Evolutionary conservation across 2,329 filamentous ascomycete species (phyloP), one percentile per base, ranked within the genome.

Genomic region (Fusarium mundagurra): DNA sequence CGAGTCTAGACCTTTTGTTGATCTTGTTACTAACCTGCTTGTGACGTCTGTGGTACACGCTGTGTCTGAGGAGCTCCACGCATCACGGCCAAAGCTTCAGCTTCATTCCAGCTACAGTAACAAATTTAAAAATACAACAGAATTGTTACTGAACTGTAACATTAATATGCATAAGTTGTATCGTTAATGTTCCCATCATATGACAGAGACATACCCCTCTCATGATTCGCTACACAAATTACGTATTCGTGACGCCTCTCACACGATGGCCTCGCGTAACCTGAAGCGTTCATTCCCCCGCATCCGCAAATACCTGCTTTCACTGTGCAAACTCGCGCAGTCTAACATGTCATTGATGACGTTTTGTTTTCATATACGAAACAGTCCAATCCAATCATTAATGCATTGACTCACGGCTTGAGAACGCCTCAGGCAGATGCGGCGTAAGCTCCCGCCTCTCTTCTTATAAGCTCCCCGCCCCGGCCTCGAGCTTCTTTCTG

Each of bases 321-420:
- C 34, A 33, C 44, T 44, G 43, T 50, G 61, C 50, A 43, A 44
- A 54, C 47, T 39, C 66, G 41, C 34, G 71, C 71, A 77, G 62
- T 78, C 75, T 67, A 78, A 78, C 69, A 71, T 78, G 76, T 78
- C 76, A 78, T 78, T 70, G 75, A 78, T 78, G 76, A 78, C 76
- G 76, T 76, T 75, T 57, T 68, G 38, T 57, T 69, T 55, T 44
- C 33, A 24, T 20, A 22, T 66, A 29, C 47, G 48, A 27, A 12
- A 57, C 31, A n/a, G 36, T 41, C 39, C 48, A 41, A 38, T 65
- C 24, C 44, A 58, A 34, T 41, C 33, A 44, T 51, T 45, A 7
- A 39, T 47, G 39, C 17, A 38, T 39, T 6, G 33, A n/a, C n/a
- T 53, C 38, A 14, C 17, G n/a, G 50, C 10, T 10, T 12, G 14